phyloP scores from a whole-genome alignment of 75 land plant species.

The Sequoia sempervirens region DNA sequence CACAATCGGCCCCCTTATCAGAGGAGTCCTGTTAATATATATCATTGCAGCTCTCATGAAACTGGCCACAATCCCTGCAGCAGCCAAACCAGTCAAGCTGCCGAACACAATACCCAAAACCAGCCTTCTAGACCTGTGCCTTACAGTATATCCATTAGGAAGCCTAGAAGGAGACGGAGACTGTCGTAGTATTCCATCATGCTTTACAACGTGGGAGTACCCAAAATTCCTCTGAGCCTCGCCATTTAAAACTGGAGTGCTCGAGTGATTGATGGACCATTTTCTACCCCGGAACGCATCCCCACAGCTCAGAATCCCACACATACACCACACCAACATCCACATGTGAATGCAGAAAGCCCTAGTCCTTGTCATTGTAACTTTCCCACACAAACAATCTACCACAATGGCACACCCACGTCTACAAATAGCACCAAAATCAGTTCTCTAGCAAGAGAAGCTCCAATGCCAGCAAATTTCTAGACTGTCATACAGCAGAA shows the following conservation, averaged over 20 bases:
- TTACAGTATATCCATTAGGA: slow-evolving; percentile 6
- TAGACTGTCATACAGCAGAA: neutral
- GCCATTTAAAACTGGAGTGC: neutral
- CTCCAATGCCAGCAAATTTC: neutral
- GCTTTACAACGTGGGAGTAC: neutral
- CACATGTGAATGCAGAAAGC: neutral
- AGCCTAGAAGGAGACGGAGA: neutral
- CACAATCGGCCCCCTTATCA: slow-evolving; percentile 66
- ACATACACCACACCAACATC: neutral
- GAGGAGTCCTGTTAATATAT: slow-evolving; percentile 39
- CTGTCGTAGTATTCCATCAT: neutral
- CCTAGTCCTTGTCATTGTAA: neutral
- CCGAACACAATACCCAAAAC: slow-evolving; percentile 62
- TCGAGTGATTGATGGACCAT: neutral
- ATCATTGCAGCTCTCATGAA: slow-evolving; percentile 28
- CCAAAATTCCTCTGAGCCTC: neutral
- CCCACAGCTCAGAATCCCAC: slow-evolving; percentile 7
- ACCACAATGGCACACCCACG: neutral
- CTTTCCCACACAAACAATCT: neutral
- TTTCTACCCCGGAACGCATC: slow-evolving; percentile 1
- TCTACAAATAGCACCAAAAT: neutral
- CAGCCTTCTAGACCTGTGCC: slow-evolving; percentile 30
- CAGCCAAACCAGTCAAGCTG: slow-evolving; percentile 40
- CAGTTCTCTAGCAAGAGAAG: neutral
- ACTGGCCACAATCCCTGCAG: slow-evolving; percentile 32